Base-by-base conservation (phyloP, 768 basidiomycete species). In the Auricularia sp. region DNA sequence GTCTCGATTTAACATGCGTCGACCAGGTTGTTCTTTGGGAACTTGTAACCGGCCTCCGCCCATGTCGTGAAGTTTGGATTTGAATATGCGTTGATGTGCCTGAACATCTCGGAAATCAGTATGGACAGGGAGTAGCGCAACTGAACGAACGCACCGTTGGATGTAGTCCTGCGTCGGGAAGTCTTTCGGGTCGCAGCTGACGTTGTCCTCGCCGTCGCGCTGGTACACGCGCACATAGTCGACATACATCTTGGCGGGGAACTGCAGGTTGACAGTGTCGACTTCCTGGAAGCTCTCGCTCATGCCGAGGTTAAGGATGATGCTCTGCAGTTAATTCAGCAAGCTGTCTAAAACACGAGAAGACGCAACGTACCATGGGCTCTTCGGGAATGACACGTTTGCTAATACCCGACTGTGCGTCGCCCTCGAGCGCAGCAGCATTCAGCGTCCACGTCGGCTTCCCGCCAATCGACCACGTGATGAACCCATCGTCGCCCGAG, bases 161-260 rank as follows among this genome's bases (percentile, higher is more conserved):
- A 96, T 98, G 73, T 98, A 98, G 13, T 81, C 80, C 62, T 81
- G 75, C 0, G 96, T 98, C 1, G 96, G 94, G 73, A 83, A 89
- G 54, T 84, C 82, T 56, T 76, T 71, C 13, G 94, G 94, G 72
- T 90, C 87, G 72, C 94, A 98, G 16, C 94, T 94, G 63, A 92
- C 80, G 72, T 94, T 95, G 65, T 84, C 79, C 36, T 80, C 72
- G 67, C 83, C 74, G 70, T 81, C 77, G 2, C 84, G 84, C 72
- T 97, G 95, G 75, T 97, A 98, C 7, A 98, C 90, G 29, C 95
- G 85, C 64, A 98, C 85, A 77, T 88, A 97, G 72, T 97, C 92
- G 51, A 96, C 79, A 61, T 77, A 79, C 90, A 97, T 87, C 18
- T 73, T 77, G n/a, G 86, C 74, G 7, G 94, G 93, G 77, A 92